A percentile compares a stretch with the other conserved stretches of the same genome.
Evolutionary conservation across 495 filamentous ascomycete species (phyloP).

Genomic region (Penicillium bialowiezense): DNA sequence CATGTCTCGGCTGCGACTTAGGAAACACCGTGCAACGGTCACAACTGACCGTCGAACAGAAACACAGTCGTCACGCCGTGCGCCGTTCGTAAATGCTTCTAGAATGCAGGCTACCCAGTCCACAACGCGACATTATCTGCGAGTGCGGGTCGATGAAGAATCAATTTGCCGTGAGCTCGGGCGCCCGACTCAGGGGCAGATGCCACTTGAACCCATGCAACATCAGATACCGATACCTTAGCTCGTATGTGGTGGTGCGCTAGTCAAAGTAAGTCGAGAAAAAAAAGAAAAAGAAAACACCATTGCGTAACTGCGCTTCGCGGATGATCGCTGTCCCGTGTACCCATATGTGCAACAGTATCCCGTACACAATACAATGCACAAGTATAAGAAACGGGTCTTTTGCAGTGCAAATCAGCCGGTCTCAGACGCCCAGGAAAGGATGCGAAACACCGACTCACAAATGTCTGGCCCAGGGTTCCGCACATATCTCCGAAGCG

Average conservation of each 20-base stretch:
- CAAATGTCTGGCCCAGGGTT: background rate
- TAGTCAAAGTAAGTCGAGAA: too few relatives aligned
- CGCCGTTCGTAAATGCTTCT: background rate
- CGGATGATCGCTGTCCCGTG: constrained; percentile 14
- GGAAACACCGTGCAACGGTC: constrained; percentile 1
- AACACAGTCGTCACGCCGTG: background rate
- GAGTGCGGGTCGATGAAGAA: constrained; percentile 1
- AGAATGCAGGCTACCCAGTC: background rate
- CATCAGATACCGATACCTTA: background rate
- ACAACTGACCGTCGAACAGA: background rate
- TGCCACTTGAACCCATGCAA: background rate
- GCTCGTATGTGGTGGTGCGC: too few relatives aligned
- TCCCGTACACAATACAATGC: background rate
- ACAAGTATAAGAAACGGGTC: background rate
- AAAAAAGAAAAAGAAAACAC: too few relatives aligned
- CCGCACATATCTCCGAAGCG: constrained; percentile 21
- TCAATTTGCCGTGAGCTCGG: background rate
- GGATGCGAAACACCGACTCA: constrained; percentile 8
- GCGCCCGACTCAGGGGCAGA: background rate
- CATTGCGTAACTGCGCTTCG: constrained; percentile 28
- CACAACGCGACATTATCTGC: background rate
- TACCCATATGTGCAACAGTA: constrained; percentile 5
- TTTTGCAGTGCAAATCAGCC: too few relatives aligned
- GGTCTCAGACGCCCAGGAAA: background rate
- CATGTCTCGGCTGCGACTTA: background rate